phyloP scores from a whole-genome alignment of 345 rosid genomes.

The Rhodomyrtus tomentosa region DNA sequence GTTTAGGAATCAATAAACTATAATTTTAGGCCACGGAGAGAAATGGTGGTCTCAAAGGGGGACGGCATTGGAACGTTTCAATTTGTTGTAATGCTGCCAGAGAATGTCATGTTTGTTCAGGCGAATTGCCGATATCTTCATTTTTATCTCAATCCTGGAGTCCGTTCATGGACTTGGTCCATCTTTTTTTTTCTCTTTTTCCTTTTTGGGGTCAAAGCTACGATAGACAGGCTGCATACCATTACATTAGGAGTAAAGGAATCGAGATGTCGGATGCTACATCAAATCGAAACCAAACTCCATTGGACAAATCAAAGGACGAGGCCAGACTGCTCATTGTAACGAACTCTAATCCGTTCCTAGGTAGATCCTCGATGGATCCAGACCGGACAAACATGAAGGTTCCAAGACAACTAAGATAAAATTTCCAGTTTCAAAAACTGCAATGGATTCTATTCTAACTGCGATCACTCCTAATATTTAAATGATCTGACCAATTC shows the following conservation, averaged over 20 bases:
- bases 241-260: neutral
- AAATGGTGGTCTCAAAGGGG: neutral
- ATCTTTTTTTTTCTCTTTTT: no score
- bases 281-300: neutral
- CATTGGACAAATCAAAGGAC: neutral
- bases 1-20: neutral
- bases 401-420: neutral
- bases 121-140: neutral
- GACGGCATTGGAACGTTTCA: neutral
- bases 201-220: no score
- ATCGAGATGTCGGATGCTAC: neutral
- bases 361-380: neutral
- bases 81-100: neutral
- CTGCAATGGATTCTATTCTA: rapidly evolving
- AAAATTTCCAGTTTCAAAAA: neutral
- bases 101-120: neutral
- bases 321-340: neutral
- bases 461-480: neutral
- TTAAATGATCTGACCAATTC: rapidly evolving
- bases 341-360: neutral
- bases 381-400: rapidly evolving
- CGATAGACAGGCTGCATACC: neutral
- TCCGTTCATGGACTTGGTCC: neutral
- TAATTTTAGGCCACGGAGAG: neutral
- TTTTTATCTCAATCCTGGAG: neutral